Conservation (phyloP, 192 early-diverging fungal species). For the Diversispora epigaea region DNA sequence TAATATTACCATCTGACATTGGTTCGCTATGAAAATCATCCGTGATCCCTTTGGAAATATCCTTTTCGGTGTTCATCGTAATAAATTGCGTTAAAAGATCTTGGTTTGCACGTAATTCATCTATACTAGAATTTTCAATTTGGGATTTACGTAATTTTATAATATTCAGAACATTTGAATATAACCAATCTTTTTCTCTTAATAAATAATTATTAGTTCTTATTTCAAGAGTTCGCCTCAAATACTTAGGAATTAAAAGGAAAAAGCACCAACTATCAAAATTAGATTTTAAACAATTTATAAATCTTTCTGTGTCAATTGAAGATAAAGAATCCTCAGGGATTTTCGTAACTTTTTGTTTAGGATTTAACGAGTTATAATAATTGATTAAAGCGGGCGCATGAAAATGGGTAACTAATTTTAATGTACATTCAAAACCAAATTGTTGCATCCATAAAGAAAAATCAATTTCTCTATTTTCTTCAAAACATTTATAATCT, state of each 20-base stretch:
- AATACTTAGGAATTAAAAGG: neutral
- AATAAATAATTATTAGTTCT: neutral
- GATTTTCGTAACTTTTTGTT: neutral
- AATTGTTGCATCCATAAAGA: neutral
- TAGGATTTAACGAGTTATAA: slow-evolving; percentile 8
- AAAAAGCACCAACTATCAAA: neutral
- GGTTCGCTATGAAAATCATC: neutral
- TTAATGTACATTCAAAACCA: neutral
- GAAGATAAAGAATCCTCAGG: neutral
- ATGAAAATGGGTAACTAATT: neutral
- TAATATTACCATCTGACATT: slow-evolving; percentile 16
- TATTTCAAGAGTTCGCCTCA: neutral
- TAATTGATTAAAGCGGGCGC: neutral
- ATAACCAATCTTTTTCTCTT: neutral
- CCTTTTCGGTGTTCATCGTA: neutral
- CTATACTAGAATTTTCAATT: neutral
- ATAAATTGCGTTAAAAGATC: slow-evolving; percentile 8
- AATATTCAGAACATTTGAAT: neutral
- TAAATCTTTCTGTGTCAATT: neutral
- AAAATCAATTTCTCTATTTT: neutral
- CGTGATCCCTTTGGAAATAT: neutral
- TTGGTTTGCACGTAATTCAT: neutral
- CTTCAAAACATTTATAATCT: neutral
- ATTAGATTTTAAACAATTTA: neutral
- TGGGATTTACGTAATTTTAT: neutral